A percentile compares a stretch with the other conserved stretches of the same genome.
phyloP scores from a whole-genome alignment of 192 early-diverging fungal genomes.

The Coemansia umbellata region DNA sequence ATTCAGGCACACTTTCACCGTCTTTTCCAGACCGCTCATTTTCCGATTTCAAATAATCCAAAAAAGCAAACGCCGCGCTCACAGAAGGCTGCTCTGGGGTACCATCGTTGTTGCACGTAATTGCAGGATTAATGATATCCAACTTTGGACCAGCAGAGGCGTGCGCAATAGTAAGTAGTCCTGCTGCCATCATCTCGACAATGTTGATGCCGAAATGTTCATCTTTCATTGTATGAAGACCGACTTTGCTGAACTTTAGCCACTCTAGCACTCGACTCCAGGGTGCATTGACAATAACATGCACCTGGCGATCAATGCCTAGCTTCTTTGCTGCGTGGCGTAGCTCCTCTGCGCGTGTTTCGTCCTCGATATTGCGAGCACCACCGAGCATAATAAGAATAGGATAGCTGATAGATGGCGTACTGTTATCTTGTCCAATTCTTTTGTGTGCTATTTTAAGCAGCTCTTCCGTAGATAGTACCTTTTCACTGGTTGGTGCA shows the following conservation, averaged over 20 bases:
- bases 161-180: constrained; percentile 41
- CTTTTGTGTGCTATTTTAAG: background rate
- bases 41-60: constrained; percentile 19
- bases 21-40: too few relatives aligned
- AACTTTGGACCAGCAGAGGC: constrained; percentile 46
- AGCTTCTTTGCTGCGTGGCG: constrained; percentile 47
- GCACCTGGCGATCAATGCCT: constrained; percentile 65
- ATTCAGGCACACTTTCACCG: background rate
- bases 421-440: background rate
- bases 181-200: constrained; percentile 91
- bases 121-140: constrained; percentile 42
- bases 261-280: constrained; percentile 64
- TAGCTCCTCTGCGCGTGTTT: constrained; percentile 60
- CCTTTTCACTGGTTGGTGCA: constrained; percentile 12
- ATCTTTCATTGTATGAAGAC: constrained; percentile 94
- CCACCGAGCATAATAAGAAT: constrained; percentile 82
- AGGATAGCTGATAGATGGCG: constrained; percentile 14
- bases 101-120: constrained; percentile 7
- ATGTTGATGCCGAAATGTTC: constrained; percentile 99
- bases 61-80: background rate
- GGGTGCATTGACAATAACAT: constrained; percentile 77
- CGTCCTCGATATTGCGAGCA: constrained; percentile 75
- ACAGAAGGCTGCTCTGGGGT: background rate
- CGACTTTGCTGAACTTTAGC: constrained; percentile 64
- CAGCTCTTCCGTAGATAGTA: background rate